Evolutionary conservation across 805 yeast species (phyloP).

Genomic region (Myxozyma monticola): DNA sequence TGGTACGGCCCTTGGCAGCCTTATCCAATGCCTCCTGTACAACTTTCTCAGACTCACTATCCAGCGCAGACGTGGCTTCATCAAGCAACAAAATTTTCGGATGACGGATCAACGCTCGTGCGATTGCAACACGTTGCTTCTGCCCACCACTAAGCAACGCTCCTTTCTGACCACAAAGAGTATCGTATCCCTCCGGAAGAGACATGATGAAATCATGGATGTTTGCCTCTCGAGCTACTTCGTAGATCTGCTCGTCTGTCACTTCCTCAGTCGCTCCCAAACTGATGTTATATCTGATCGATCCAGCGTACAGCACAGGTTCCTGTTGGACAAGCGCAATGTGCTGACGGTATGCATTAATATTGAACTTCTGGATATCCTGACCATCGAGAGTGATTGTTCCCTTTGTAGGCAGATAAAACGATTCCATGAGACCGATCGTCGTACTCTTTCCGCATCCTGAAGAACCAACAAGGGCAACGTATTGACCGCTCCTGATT

Average conservation of each 20-base stretch:
- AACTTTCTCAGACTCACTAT: slow-evolving; percentile 61
- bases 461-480: slow-evolving; percentile 92
- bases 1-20: slow-evolving; percentile 64
- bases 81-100: slow-evolving; percentile 61
- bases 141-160: slow-evolving; percentile 64
- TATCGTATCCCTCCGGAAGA: slow-evolving; percentile 56
- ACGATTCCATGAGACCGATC: slow-evolving; percentile 55
- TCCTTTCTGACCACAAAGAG: slow-evolving; percentile 50
- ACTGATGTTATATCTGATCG: slow-evolving; percentile 73
- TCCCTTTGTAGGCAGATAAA: slow-evolving; percentile 54
- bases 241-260: slow-evolving; percentile 42
- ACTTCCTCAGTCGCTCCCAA: slow-evolving; percentile 38
- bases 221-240: slow-evolving; percentile 54
- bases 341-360: slow-evolving; percentile 52
- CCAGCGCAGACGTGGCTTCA: slow-evolving; percentile 58
- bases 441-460: slow-evolving; percentile 49
- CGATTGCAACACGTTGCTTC: slow-evolving; percentile 64
- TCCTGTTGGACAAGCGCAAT: slow-evolving; percentile 69
- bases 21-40: slow-evolving; percentile 61
- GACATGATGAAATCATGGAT: slow-evolving; percentile 50
- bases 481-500: slow-evolving; percentile 74
- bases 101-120: slow-evolving; percentile 58
- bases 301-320: slow-evolving; percentile 66
- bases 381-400: slow-evolving; percentile 53
- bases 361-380: slow-evolving; percentile 49